Conservation (phyloP, 257 asterid species). For the Ajuga chamaepitys region DNA sequence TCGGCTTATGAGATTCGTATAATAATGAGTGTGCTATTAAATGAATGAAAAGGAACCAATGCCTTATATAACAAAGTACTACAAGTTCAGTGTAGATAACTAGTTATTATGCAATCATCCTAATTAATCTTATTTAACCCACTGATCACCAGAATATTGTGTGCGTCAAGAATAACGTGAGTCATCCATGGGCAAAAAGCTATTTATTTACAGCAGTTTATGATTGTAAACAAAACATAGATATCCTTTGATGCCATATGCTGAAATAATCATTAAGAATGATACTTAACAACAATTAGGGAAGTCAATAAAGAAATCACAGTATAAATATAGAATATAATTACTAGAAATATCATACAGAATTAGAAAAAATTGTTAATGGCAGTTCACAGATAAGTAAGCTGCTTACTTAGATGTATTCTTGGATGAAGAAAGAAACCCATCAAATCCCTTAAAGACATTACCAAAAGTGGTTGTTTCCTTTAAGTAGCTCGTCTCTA, state of each 20-base stretch:
- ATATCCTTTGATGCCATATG: background rate
- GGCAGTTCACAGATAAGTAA: background rate
- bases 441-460: constrained; percentile 79
- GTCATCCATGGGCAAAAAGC: background rate
- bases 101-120: background rate
- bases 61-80: background rate
- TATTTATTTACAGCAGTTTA: background rate
- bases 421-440: constrained; percentile 81
- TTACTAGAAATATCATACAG: background rate
- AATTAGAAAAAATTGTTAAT: background rate
- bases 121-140: background rate
- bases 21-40: no score
- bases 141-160: no score
- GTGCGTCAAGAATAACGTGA: background rate
- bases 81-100: background rate
- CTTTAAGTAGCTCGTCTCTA: constrained; percentile 90
- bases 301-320: background rate
- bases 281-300: background rate
- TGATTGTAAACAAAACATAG: background rate
- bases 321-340: background rate
- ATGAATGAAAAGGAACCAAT: background rate
- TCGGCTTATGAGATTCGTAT: no score
- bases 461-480: constrained; percentile 71
- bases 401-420: constrained; percentile 57
- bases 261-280: background rate